Percentiles rank a stretch among this genome's conserved stretches.
phyloP scores from a whole-genome alignment of 345 rosid species.

The Aquilaria yunnanensis region DNA sequence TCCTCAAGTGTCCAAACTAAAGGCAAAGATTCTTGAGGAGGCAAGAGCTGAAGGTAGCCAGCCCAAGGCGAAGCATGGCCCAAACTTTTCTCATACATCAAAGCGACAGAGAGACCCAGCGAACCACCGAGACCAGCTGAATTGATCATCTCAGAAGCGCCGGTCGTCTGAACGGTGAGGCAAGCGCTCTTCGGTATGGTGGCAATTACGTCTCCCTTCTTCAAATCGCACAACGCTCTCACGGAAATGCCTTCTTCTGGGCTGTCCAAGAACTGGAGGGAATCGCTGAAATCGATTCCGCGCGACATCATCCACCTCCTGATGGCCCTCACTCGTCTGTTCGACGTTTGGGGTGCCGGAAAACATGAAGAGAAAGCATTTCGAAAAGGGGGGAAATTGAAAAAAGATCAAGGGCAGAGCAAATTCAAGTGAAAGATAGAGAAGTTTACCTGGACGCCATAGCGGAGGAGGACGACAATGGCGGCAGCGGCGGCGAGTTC shows the following conservation, averaged over 20 bases:
- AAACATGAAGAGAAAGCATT: no score
- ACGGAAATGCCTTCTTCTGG: conserved; percentile 47
- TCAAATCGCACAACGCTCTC: conserved; percentile 45
- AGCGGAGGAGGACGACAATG: no score
- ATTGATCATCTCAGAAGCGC: conserved; percentile 47
- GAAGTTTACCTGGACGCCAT: no score
- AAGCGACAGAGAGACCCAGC: conserved; percentile 64
- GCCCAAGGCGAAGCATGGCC: conserved; percentile 69
- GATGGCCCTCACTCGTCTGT: conserved; percentile 76
- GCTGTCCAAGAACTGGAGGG: conserved; percentile 41
- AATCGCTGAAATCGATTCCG: conserved; percentile 51
- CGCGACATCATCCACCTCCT: conserved; percentile 81
- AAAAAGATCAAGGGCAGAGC: no score
- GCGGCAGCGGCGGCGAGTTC: no score
- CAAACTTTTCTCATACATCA: conserved; percentile 82
- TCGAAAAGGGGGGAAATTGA: no score
- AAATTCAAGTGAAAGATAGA: no score
- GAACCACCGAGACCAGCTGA: conserved; percentile 54
- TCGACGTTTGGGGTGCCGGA: background rate
- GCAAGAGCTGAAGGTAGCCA: conserved; percentile 69
- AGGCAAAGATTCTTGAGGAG: conserved; percentile 54
- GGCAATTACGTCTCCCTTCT: conserved; percentile 71
- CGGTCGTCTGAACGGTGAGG: conserved; percentile 62
- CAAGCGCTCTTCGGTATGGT: conserved; percentile 71
- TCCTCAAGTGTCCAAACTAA: conserved; percentile 58